phyloP scores from a whole-genome alignment of 1,284 basidiomycete species.

The Bjerkandera adusta region DNA sequence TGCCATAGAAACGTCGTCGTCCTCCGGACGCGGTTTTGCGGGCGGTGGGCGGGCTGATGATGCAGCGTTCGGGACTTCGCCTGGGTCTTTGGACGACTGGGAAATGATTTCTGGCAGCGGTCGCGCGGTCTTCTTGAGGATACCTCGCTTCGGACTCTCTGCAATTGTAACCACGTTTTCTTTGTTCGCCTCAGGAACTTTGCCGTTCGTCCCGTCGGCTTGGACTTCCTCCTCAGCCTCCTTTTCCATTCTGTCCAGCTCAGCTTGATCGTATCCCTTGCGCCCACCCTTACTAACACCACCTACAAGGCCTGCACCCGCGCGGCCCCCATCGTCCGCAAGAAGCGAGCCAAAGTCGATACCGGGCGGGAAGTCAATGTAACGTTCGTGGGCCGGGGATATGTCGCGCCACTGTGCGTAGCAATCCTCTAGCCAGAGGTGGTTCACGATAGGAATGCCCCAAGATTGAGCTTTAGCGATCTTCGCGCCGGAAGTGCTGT shows the following conservation, averaged over 20 bases:
- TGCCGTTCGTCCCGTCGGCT: constrained; percentile 1
- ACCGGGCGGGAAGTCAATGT: constrained; percentile 63
- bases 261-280: constrained; percentile 30
- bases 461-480: constrained; percentile 72
- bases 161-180: not conserved
- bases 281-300: constrained; percentile 27
- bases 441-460: constrained; percentile 86
- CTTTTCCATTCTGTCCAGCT: constrained; percentile 27
- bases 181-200: not conserved
- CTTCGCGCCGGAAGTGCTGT: constrained; percentile 71
- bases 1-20: constrained; percentile 20
- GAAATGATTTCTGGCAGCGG: not conserved
- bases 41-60: constrained; percentile 13
- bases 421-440: constrained; percentile 88
- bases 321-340: constrained; percentile 42
- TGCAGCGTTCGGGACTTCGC: constrained; percentile 22
- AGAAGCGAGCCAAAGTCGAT: constrained; percentile 65
- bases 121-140: constrained; percentile 13
- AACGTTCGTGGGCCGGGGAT: constrained; percentile 58
- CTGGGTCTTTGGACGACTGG: constrained; percentile 13
- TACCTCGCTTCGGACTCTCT: constrained; percentile 6
- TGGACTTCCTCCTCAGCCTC: constrained; percentile 19
- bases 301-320: not conserved
- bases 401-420: constrained; percentile 75
- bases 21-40: constrained; percentile 7